Evolutionary conservation across 441 rosid genomes (phyloP), one percentile per base, ranked within the genome.

Genomic region (Omphalea diandra): DNA sequence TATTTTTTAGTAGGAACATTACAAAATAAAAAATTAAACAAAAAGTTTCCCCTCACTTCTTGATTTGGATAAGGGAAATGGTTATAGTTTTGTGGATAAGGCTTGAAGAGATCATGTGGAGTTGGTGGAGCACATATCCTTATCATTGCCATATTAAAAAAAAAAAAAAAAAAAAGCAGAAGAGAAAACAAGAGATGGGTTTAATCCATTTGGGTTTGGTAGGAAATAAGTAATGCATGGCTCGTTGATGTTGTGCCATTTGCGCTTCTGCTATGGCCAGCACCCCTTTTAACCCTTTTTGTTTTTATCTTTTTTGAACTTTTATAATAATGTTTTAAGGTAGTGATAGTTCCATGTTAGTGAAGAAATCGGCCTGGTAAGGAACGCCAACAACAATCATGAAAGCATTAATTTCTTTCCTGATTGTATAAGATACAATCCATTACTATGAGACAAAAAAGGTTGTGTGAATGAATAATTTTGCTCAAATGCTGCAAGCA

Each of bases 111-210:
- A 38, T n/a, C 78, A 61, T 67, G 66, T 69, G 73, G 87, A 81
- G 94, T 83, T 84, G 94, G 89, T 88, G 79, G 82, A 79, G 81
- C 74, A 74, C 75, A 74, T 83, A 84, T 84, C 88, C 73, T 54
- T 79, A 79, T 75, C 69, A 73, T 70, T 65, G 71, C 66, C 83
- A 75, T 67, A n/a, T n/a, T n/a, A n/a, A 66, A 79, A 49, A 79
- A 76, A 7, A n/a, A 76, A n/a, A n/a, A n/a, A 75, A 5, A 33
- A 58, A 58, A 47, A 26, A 24, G 18, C 27, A 44, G 0, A n/a
- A 63, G 14, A 40, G 7, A 8, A 68, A 74, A 35, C 44, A 79
- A 60, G 76, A 53, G 71, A 55, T 63, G 43, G 33, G n/a, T 40
- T n/a, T 18, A 44, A 31, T 47, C 11, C 8, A 2, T 22, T 72